These are phyloP conservation scores for Dactylellina leptospora DNA, from an alignment of 2,329 filamentous ascomycete species.

Conservation along the genomic window DNA sequence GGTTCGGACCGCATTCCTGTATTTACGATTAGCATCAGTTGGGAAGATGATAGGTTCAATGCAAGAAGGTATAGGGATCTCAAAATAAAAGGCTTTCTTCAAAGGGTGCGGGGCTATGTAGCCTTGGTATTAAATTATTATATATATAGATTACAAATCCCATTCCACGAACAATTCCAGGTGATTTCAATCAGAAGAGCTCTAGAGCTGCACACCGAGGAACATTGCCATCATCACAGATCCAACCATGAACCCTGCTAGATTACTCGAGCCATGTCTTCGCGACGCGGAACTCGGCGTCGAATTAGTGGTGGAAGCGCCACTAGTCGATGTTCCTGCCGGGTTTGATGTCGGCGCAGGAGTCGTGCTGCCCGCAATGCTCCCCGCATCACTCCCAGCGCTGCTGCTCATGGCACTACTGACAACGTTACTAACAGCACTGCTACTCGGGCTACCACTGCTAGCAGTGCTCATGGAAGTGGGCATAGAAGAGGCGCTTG, in stretches of 20 bases:
- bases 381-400: background rate
- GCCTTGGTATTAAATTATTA: no score
- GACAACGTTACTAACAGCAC: background rate
- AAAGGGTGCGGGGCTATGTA: no score
- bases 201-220: background rate
- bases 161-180: no score
- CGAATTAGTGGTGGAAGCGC: background rate
- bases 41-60: no score
- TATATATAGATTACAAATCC: no score
- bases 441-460: background rate
- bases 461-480: background rate
- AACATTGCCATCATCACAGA: background rate
- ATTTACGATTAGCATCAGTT: no score
- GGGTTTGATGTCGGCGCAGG: background rate
- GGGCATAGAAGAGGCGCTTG: background rate
- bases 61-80: no score
- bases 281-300: background rate
- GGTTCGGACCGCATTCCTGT: no score
- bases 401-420: background rate
- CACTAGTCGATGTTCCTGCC: background rate
- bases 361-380: background rate
- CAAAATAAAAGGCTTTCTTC: no score
- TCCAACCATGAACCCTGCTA: background rate
- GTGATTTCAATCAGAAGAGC: no score
- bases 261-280: background rate